Conservation (phyloP, 768 basidiomycete species). For the Lactarius sp. region DNA sequence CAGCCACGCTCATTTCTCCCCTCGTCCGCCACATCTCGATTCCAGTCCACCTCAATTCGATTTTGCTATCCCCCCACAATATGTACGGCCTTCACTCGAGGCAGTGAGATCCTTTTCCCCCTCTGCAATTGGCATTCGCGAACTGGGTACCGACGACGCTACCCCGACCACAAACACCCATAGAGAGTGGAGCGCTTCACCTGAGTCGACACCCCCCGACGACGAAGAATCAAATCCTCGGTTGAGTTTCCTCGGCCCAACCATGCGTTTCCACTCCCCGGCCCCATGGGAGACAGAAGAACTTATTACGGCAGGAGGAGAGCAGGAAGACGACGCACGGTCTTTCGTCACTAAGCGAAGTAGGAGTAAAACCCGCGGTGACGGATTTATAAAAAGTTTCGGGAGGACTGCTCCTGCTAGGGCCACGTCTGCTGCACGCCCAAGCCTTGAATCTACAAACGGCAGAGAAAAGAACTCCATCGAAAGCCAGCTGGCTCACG, state of each 20-base stretch:
- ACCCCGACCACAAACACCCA: conserved; percentile 14
- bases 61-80: conserved; percentile 28
- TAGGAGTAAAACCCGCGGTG: conserved; percentile 32
- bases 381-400: conserved; percentile 42
- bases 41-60: conserved; percentile 31
- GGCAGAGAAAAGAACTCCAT: conserved; percentile 51
- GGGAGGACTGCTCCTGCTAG: conserved; percentile 34
- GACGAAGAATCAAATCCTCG: conserved; percentile 45
- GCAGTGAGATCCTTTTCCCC: conserved; percentile 25
- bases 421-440: conserved; percentile 41
- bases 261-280: conserved; percentile 74
- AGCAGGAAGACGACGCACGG: conserved; percentile 38
- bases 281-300: conserved; percentile 78
- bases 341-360: conserved; percentile 30
- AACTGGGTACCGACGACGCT: conserved; percentile 41
- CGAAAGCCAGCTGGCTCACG: conserved; percentile 47
- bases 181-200: conserved; percentile 26
- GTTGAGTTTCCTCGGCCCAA: conserved; percentile 75
- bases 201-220: conserved; percentile 33
- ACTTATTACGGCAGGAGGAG: conserved; percentile 42
- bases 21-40: conserved; percentile 36
- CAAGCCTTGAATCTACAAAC: conserved; percentile 57
- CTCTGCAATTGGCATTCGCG: conserved; percentile 41
- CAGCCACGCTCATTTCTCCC: conserved; percentile 55
- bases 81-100: conserved; percentile 18